Percentiles rank a stretch among this genome's conserved stretches.
phyloP scores from a whole-genome alignment of 2,329 filamentous ascomycete species.

The Triangularia verruculosa region DNA sequence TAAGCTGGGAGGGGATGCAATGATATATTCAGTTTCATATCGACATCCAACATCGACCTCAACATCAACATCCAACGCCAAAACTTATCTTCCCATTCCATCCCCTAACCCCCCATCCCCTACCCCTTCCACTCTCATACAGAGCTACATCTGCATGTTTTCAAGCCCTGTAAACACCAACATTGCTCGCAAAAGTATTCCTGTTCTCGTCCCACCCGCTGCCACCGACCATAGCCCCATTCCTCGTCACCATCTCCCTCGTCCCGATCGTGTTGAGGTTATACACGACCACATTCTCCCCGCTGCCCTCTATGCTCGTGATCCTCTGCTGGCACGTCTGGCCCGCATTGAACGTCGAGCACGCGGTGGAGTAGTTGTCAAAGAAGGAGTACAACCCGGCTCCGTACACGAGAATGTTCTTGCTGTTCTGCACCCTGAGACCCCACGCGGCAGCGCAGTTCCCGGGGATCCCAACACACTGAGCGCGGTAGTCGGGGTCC shows the following conservation, averaged over 20 bases:
- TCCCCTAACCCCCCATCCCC: neutral
- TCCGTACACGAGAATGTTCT: constrained; percentile 57
- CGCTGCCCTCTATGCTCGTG: constrained; percentile 31
- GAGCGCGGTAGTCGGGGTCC: constrained; percentile 51
- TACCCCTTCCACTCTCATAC: neutral
- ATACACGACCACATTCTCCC: constrained; percentile 38
- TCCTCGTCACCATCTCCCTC: constrained; percentile 39
- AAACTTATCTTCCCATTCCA: no score
- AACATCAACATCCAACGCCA: no score
- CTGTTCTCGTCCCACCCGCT: constrained; percentile 35
- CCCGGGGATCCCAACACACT: constrained; percentile 34
- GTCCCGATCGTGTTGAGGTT: constrained; percentile 47
- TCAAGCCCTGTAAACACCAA: constrained; percentile 35
- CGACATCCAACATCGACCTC: no score
- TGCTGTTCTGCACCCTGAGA: constrained; percentile 56
- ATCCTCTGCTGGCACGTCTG: constrained; percentile 48
- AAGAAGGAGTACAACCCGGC: constrained; percentile 68
- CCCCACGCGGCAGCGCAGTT: constrained; percentile 61
- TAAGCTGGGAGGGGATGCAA: no score
- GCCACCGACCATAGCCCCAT: constrained; percentile 36
- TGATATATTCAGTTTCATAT: no score
- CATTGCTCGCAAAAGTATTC: constrained; percentile 38
- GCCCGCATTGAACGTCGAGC: constrained; percentile 43
- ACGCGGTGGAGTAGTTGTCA: constrained; percentile 56
- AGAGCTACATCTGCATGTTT: neutral